Percentiles rank a stretch among this genome's conserved stretches.
Evolutionary conservation across 1,284 basidiomycete species (phyloP).

Genomic region (Irpex lacteus): DNA sequence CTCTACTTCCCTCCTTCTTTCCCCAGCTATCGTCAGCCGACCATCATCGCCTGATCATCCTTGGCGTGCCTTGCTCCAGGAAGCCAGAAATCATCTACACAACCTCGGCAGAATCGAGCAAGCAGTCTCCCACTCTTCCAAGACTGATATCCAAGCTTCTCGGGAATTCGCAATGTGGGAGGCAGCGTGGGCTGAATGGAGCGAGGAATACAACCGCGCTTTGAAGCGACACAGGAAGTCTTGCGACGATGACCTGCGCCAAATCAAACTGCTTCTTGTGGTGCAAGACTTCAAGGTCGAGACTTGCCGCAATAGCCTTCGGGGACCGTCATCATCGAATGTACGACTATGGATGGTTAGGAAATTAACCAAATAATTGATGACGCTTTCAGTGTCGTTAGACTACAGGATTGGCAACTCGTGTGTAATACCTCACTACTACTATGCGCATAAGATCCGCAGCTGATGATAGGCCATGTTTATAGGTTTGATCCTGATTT

Average conservation of each 20-base stretch:
- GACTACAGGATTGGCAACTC: not conserved
- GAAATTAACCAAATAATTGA: not conserved
- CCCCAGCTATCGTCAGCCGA: not conserved
- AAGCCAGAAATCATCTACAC: not conserved
- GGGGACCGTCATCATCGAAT: not conserved
- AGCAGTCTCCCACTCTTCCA: not conserved
- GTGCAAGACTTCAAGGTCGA: not conserved
- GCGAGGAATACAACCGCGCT: not conserved
- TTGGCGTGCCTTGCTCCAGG: not conserved
- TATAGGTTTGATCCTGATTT: too few species aligned
- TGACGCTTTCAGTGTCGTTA: not conserved
- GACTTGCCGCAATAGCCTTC: not conserved
- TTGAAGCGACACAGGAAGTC: not conserved
- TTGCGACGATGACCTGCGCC: not conserved
- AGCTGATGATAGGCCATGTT: not conserved
- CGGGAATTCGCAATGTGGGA: not conserved
- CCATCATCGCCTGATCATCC: not conserved
- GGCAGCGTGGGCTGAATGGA: not conserved
- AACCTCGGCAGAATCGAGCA: not conserved
- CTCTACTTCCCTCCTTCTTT: not conserved
- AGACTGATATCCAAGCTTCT: not conserved
- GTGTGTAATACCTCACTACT: not conserved
- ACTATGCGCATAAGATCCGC: not conserved
- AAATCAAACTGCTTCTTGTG: not conserved
- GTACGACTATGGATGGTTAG: not conserved